A percentile compares a stretch with the other conserved stretches of the same genome.
Conservation (phyloP, 768 basidiomycete species). For the Amanita phalloides region DNA sequence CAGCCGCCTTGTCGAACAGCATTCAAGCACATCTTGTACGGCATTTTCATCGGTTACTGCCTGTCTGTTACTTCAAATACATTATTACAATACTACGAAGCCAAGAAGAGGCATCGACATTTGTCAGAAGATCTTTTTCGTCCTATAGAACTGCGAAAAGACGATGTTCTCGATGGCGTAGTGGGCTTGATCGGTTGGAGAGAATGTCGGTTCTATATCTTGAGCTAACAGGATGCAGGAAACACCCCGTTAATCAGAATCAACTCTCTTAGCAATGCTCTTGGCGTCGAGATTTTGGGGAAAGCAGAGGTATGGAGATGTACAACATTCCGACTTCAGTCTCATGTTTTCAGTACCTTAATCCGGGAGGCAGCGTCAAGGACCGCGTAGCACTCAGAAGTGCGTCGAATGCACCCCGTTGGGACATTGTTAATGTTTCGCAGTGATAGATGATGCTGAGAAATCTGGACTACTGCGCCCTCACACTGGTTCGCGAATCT, state of each 20-base stretch:
- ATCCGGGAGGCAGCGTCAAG: slow-evolving; percentile 96
- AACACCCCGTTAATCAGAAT: slow-evolving; percentile 93
- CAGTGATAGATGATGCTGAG: slow-evolving; percentile 95
- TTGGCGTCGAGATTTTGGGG: slow-evolving; percentile 90
- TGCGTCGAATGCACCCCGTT: slow-evolving; percentile 21
- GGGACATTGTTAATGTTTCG: neutral
- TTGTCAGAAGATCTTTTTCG: slow-evolving; percentile 27
- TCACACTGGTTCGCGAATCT: slow-evolving; percentile 83
- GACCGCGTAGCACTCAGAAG: slow-evolving; percentile 93
- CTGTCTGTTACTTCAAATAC: slow-evolving; percentile 67
- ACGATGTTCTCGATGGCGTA: slow-evolving; percentile 74
- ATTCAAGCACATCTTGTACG: slow-evolving; percentile 26
- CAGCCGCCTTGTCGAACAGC: slow-evolving; percentile 26
- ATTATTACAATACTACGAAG: slow-evolving; percentile 40
- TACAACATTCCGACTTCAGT: neutral
- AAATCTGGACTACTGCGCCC: slow-evolving; percentile 71
- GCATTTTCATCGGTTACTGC: slow-evolving; percentile 62
- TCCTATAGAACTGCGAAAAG: slow-evolving; percentile 64
- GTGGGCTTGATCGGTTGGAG: slow-evolving; percentile 73
- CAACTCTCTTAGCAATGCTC: slow-evolving; percentile 79
- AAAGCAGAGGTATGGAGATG: slow-evolving; percentile 71
- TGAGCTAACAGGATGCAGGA: slow-evolving; percentile 35
- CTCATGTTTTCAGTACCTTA: slow-evolving; percentile 56
- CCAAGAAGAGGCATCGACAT: slow-evolving; percentile 36
- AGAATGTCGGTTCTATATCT: neutral